A percentile compares a stretch with the other conserved stretches of the same genome.
Conservation (phyloP, 2,329 filamentous ascomycete genomes). For the Dothistroma septosporum region DNA sequence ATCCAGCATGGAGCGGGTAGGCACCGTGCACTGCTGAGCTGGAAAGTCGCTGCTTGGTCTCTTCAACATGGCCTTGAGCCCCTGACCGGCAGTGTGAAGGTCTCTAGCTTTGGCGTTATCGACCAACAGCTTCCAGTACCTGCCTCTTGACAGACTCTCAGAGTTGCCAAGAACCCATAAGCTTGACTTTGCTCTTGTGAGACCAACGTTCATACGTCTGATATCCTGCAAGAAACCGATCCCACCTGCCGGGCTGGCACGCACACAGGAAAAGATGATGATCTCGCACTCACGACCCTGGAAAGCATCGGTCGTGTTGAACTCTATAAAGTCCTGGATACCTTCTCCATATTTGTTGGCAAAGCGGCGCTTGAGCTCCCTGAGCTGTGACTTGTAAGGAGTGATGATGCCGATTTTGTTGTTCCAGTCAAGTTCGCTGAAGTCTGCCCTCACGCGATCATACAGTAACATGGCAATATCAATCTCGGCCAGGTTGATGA, state of each 20-base stretch:
- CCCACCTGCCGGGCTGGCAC: conserved; percentile 84
- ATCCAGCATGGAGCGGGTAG: conserved; percentile 27
- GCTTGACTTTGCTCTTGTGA: conserved; percentile 93
- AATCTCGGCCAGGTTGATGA: conserved; percentile 84
- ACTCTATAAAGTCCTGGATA: conserved; percentile 79
- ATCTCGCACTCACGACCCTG: conserved; percentile 95
- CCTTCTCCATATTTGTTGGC: conserved; percentile 64
- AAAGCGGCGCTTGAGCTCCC: conserved; percentile 74
- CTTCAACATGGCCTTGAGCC: conserved; percentile 50
- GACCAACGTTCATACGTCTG: conserved; percentile 96
- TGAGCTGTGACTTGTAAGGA: conserved; percentile 91
- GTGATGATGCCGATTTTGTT: conserved; percentile 97
- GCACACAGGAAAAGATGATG: conserved; percentile 98
- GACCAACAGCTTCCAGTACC: conserved; percentile 87
- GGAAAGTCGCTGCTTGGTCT: conserved; percentile 47
- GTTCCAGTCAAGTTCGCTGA: conserved; percentile 40
- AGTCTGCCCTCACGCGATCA: conserved; percentile 71
- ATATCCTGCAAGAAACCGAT: conserved; percentile 99
- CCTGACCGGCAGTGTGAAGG: conserved; percentile 68
- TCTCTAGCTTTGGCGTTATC: conserved; percentile 71
- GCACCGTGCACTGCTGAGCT: conserved; percentile 15
- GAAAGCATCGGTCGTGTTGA: conserved; percentile 98
- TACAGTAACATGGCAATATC: conserved; percentile 83
- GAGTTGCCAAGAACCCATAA: conserved; percentile 96
- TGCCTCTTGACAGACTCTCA: conserved; percentile 74